Conservation (phyloP, 129 eudicot genomes). For the Centaurea solstitialis region DNA sequence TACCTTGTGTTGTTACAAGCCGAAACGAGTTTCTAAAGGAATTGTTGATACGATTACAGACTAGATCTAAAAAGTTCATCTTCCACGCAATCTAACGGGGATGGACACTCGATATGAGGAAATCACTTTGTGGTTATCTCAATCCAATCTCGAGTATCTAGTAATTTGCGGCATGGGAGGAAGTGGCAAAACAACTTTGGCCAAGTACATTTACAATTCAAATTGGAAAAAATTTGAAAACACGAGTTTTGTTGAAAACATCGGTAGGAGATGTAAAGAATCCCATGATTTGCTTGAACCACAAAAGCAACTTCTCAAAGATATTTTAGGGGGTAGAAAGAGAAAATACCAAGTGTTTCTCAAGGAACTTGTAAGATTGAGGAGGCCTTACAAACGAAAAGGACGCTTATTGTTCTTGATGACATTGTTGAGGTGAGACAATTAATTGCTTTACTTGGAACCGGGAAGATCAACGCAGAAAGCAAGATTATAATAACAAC, state of each 20-base stretch:
- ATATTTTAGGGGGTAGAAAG: too few species aligned
- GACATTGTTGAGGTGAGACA: too few species aligned
- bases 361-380: too few species aligned
- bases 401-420: too few species aligned
- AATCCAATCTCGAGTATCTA: neutral
- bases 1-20: neutral
- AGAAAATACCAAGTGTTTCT: too few species aligned
- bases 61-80: neutral
- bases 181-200: conserved; percentile 9
- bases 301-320: too few species aligned
- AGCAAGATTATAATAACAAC: neutral
- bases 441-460: neutral
- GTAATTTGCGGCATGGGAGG: neutral
- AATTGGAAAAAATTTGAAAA: conserved; percentile 15
- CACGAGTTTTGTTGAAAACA: conserved; percentile 5
- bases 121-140: neutral
- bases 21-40: neutral
- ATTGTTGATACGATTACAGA: neutral
- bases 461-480: neutral
- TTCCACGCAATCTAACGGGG: neutral
- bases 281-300: too few species aligned
- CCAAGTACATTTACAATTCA: conserved; percentile 12
- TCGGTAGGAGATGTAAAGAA: neutral
- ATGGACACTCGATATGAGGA: neutral
- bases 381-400: too few species aligned